Evolutionary conservation across 2,329 filamentous ascomycete genomes (phyloP).

Genomic region (Coniochaeta sp.): DNA sequence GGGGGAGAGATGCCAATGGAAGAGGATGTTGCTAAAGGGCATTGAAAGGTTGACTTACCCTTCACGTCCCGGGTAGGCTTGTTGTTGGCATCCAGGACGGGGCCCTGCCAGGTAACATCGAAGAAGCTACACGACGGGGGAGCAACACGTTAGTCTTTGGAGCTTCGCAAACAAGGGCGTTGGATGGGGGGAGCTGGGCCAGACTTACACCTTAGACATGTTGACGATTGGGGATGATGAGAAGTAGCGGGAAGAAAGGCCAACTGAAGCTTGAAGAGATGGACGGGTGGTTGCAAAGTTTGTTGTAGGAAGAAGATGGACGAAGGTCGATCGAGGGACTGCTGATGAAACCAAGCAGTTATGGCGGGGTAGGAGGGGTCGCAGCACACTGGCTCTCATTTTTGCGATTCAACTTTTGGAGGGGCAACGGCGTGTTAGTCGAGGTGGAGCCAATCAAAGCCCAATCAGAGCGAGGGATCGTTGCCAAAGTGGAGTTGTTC

Average conservation of each 20-base stretch:
- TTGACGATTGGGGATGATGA: slow-evolving; percentile 38
- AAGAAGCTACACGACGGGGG: slow-evolving; percentile 52
- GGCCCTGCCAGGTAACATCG: slow-evolving; percentile 67
- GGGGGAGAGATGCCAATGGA: no score
- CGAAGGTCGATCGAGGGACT: slow-evolving; percentile 25
- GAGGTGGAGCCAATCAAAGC: slow-evolving; percentile 13
- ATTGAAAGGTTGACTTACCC: slow-evolving; percentile 44
- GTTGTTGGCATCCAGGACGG: slow-evolving; percentile 56
- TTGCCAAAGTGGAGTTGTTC: not conserved
- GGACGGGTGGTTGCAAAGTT: slow-evolving; percentile 21
- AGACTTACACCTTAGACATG: slow-evolving; percentile 73
- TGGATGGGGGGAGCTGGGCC: slow-evolving; percentile 10
- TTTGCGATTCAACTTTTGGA: slow-evolving; percentile 16
- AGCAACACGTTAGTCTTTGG: not conserved
- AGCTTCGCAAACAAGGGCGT: slow-evolving; percentile 3
- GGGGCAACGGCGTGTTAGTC: slow-evolving; percentile 15
- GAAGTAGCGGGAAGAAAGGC: slow-evolving; percentile 25
- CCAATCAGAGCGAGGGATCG: slow-evolving; percentile 13
- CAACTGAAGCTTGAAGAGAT: slow-evolving; percentile 26
- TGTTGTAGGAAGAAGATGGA: slow-evolving; percentile 21
- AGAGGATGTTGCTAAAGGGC: not conserved
- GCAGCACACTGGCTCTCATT: slow-evolving; percentile 23
- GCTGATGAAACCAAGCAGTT: slow-evolving; percentile 21
- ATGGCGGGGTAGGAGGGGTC: slow-evolving; percentile 32
- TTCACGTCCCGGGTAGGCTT: slow-evolving; percentile 46